These are phyloP conservation scores for Pythium guiyangense DNA, from an alignment of 352 stramenopile species.

Conservation along the genomic window DNA sequence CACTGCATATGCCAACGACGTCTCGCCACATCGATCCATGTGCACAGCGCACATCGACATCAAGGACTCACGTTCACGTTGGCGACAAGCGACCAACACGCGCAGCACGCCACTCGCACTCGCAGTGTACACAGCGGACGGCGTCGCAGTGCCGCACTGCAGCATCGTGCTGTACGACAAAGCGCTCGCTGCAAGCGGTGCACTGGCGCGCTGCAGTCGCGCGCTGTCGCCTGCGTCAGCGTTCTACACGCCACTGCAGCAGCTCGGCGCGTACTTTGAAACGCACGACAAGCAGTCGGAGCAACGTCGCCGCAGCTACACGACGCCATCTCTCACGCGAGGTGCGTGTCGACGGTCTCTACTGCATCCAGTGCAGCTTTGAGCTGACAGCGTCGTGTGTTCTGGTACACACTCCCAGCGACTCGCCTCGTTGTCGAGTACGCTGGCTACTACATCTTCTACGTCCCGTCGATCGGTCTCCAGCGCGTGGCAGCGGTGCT, in stretches of 20 bases:
- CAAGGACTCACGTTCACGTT: neutral
- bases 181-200: constrained; percentile 5
- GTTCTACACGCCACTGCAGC: constrained; percentile 4
- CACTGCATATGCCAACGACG: neutral
- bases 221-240: constrained; percentile 4
- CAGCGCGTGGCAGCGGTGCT: constrained; percentile 15
- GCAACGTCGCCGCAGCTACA: neutral
- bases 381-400: neutral
- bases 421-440: constrained; percentile 1
- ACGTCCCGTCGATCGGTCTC: constrained; percentile 17
- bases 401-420: neutral
- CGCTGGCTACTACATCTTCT: constrained; percentile 21
- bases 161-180: constrained; percentile 24
- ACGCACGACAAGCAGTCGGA: neutral
- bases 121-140: neutral
- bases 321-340: neutral
- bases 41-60: neutral
- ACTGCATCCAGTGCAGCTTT: too few species aligned
- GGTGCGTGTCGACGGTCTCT: too few species aligned
- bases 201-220: constrained; percentile 10
- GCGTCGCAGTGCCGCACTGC: constrained; percentile 8
- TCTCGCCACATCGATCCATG: neutral
- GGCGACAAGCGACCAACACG: neutral
- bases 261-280: constrained; percentile 13
- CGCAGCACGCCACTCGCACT: neutral